Evolutionary conservation across 805 yeast species (phyloP).

Genomic region (Kodamaea jinghongensis): DNA sequence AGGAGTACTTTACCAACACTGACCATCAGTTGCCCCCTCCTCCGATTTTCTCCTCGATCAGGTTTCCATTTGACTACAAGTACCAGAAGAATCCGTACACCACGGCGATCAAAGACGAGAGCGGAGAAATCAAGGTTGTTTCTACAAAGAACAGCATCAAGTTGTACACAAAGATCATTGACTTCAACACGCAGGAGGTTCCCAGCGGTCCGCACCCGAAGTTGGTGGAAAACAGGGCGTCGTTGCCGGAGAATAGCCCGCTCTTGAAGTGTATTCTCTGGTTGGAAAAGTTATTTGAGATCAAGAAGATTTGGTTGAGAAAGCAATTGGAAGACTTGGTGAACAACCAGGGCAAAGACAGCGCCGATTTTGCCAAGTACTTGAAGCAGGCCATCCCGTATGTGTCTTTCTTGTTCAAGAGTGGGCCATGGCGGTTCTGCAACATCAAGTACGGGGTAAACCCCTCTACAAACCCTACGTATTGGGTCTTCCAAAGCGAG

Average conservation of each 20-base stretch:
- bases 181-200: constrained; percentile 40
- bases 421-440: constrained; percentile 95
- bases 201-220: constrained; percentile 53
- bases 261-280: constrained; percentile 45
- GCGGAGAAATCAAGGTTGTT: constrained; percentile 56
- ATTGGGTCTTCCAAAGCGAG: constrained; percentile 77
- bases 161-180: constrained; percentile 52
- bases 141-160: constrained; percentile 45
- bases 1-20: constrained; percentile 25
- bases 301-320: constrained; percentile 84
- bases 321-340: constrained; percentile 61
- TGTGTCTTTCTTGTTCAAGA: constrained; percentile 74
- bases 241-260: constrained; percentile 32
- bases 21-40: constrained; percentile 78
- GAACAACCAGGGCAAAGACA: constrained; percentile 16
- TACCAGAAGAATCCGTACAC: constrained; percentile 70
- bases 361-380: constrained; percentile 41
- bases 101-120: constrained; percentile 48
- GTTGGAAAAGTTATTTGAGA: constrained; percentile 50
- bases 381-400: constrained; percentile 80
- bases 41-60: constrained; percentile 72
- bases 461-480: constrained; percentile 56
- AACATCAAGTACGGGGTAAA: constrained; percentile 77
- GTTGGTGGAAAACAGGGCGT: constrained; percentile 35
- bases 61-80: constrained; percentile 73